Percentiles rank a stretch among this genome's conserved stretches.
Evolutionary conservation across 2,329 filamentous ascomycete species (phyloP).

Genomic region (Diplodia scrobiculata): DNA sequence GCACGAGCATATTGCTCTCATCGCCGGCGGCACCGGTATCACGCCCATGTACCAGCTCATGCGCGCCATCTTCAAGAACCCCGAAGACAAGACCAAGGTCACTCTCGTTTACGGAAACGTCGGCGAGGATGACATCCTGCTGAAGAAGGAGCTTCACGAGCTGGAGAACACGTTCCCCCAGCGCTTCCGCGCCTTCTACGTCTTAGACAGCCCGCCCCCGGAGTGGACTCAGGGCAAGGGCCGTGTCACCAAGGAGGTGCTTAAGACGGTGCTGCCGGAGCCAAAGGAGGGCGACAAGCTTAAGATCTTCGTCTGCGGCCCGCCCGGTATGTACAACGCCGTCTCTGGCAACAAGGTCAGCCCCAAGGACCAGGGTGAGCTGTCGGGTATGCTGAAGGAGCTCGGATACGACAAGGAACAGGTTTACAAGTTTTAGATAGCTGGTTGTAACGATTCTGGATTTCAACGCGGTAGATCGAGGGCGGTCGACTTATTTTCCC

Average conservation of each 20-base stretch:
- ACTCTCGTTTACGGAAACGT: conserved; percentile 94
- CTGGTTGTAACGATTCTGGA: neutral
- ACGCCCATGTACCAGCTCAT: conserved; percentile 97
- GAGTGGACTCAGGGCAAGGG: conserved; percentile 77
- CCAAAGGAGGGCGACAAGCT: conserved; percentile 82
- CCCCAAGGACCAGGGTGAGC: conserved; percentile 91
- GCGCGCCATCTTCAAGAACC: conserved; percentile 92
- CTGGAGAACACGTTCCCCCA: conserved; percentile 95
- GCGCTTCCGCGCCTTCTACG: conserved; percentile 93
- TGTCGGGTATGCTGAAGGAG: conserved; percentile 78
- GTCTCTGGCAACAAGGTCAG: conserved; percentile 87
- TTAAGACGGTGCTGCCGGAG: conserved; percentile 93
- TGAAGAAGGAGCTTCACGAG: conserved; percentile 80
- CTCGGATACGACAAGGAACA: conserved; percentile 84
- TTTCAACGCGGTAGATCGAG: neutral
- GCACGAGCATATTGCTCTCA: conserved; percentile 81
- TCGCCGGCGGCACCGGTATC: conserved; percentile 96
- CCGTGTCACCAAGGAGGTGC: conserved; percentile 82
- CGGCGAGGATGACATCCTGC: conserved; percentile 82
- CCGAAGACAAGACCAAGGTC: conserved; percentile 94
- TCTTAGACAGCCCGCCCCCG: conserved; percentile 81
- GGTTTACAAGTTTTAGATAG: conserved; percentile 87
- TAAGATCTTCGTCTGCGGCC: conserved; percentile 96
- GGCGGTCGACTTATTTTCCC: neutral
- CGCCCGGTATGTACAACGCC: conserved; percentile 89